phyloP scores from a whole-genome alignment of 2,329 filamentous ascomycete genomes.

The Aspergillus thermomutatus region DNA sequence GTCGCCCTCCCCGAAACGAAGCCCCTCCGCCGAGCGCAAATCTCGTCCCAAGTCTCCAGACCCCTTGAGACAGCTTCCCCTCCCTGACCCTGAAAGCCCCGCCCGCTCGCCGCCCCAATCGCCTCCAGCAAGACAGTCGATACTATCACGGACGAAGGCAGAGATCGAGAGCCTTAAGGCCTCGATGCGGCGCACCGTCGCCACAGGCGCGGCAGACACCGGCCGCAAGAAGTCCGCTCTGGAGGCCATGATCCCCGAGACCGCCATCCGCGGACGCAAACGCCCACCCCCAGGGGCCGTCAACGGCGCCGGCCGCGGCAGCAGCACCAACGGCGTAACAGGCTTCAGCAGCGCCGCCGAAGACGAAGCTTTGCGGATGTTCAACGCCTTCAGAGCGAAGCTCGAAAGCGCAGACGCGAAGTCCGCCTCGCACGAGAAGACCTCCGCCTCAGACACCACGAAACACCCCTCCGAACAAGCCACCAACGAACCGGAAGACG shows the following conservation, averaged over 20 bases:
- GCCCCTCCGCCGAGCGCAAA: constrained; percentile 26
- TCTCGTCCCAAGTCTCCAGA: constrained; percentile 38
- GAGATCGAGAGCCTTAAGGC: constrained; percentile 45
- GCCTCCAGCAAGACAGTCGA: constrained; percentile 32
- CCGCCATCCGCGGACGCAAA: constrained; percentile 45
- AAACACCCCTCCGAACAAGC: constrained; percentile 9
- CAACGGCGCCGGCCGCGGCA: constrained; percentile 26
- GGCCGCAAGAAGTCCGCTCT: constrained; percentile 44
- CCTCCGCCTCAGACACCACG: constrained; percentile 25
- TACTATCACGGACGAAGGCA: constrained; percentile 41
- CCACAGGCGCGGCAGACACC: constrained; percentile 29
- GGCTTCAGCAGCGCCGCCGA: constrained; percentile 54
- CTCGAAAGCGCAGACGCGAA: constrained; percentile 52
- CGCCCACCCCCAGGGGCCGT: constrained; percentile 37
- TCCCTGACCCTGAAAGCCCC: constrained; percentile 44
- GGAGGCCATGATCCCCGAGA: constrained; percentile 48
- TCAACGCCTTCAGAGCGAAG: constrained; percentile 76
- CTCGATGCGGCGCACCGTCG: constrained; percentile 45
- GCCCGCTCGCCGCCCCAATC: constrained; percentile 30
- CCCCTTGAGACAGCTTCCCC: constrained; percentile 42
- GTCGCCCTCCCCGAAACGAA: constrained; percentile 30
- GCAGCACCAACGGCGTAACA: constrained; percentile 55
- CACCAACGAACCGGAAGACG: constrained; percentile 38
- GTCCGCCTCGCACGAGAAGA: constrained; percentile 1
- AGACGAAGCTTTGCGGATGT: constrained; percentile 62